Evolutionary conservation across 129 eudicot species (phyloP), one percentile per base, ranked within the genome.

Genomic region (Pseudognaphalium luteoalbum): DNA sequence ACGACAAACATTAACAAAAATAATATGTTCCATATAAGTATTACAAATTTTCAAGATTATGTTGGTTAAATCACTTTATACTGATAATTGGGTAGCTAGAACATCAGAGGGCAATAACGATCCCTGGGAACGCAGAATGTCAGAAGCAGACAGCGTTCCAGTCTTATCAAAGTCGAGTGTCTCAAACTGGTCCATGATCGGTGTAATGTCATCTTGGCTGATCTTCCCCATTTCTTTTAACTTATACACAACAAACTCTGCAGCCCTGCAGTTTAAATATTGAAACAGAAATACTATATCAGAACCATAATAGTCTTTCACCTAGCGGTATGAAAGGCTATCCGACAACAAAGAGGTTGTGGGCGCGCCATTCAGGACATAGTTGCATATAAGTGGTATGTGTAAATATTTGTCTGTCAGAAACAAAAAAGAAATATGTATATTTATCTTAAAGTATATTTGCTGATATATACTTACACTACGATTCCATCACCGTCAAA

Each of bases 151-250:
- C 71, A 92, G 81, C 59, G 96, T 92, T 62, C 98, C 98, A 1
- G 96, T 86, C 71, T 88, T 90, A 76, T 92, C 98, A 32, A 88
- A 83, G 81, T 92, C 98, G 29, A 92, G 92, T 20, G 73, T 72
- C 74, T 92, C 90, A 80, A 92, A 92, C 80, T 90, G 86, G 16
- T 88, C 86, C 92, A 88, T 71, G 47, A 90, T 72, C 37, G 80
- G 83, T 9, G 80, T 39, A 35, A 92, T 78, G 70, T 90, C 98
- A n/a, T 92, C 98, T 74, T 85, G 81, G 72, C 25, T 84, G 67
- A 92, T 92, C 87, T 92, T 90, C 16, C 96, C 96, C 98, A 92
- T 92, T 83, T 90, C 96, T 83, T 90, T 92, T 19, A 92, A 87
- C 86, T 86, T 88, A 64, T 79, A 83, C 29, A 92, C 9, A 4